These are phyloP conservation scores for Decorospora gaudefroyi DNA, from an alignment of 2,329 filamentous ascomycete genomes.

Conservation along the genomic window DNA sequence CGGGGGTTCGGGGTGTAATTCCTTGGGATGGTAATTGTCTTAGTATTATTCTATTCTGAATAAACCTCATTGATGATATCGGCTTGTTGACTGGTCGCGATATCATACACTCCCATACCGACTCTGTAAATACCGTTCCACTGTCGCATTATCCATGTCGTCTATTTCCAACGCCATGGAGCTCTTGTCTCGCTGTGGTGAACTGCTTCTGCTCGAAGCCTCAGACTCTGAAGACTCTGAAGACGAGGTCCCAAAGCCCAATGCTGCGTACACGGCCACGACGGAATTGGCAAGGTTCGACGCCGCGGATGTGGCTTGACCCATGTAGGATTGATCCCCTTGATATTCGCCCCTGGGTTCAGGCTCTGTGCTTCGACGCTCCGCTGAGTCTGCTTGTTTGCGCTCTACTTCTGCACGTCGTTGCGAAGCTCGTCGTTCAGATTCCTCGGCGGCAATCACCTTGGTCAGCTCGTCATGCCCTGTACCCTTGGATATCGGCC, in stretches of 20 bases:
- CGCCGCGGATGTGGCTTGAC: constrained; percentile 17
- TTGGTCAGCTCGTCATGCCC: constrained; percentile 5
- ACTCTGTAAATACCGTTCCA: constrained; percentile 31
- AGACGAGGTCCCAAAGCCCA: constrained; percentile 43
- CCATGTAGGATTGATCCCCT: constrained; percentile 14
- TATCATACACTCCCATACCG: constrained; percentile 20
- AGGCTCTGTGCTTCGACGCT: background rate
- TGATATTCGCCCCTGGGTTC: constrained; percentile 5
- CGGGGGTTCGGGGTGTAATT: no score
- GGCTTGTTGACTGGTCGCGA: no score
- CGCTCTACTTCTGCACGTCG: background rate
- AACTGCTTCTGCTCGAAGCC: constrained; percentile 3
- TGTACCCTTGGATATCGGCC: background rate
- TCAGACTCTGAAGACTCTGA: constrained; percentile 19
- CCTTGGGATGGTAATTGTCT: no score
- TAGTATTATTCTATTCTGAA: no score
- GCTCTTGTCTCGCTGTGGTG: constrained; percentile 2
- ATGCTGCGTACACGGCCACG: constrained; percentile 31
- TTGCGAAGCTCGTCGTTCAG: constrained; percentile 1
- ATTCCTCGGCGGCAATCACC: constrained; percentile 2
- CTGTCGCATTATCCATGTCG: constrained; percentile 26
- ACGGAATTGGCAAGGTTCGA: constrained; percentile 33
- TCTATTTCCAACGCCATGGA: constrained; percentile 31
- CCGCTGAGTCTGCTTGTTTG: background rate
- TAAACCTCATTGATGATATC: no score